Evolutionary conservation across 2,329 filamentous ascomycete species (phyloP), one percentile per base, ranked within the genome.

Genomic region (Aureobasidium subglaciale): DNA sequence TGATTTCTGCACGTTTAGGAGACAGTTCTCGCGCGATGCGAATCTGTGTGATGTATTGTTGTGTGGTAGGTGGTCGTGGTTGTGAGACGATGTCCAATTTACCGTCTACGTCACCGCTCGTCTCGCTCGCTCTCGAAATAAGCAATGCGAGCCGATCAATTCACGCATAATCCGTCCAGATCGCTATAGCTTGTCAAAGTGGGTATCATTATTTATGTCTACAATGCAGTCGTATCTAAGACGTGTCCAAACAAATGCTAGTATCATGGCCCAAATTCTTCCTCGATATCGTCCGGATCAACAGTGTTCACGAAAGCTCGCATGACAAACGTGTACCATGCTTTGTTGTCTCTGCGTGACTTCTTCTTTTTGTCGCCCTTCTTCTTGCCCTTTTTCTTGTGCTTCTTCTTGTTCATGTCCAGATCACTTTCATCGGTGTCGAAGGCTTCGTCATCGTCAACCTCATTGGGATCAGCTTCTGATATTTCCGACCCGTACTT

Each of bases 251-350:
- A 48, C 15, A 10, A 4, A 2, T 41, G 24, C 13, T 32, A 9
- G 9, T 4, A 22, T 64, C 60, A 65, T 29, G 58, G 55, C 22
- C 67, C 66, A 63, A 70, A 70, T 37, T 67, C 58, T 41, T 78
- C 68, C 56, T 73, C 66, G 15, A 95, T 75, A 37, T 92, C 83
- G 48, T 86, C 77, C 54, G 81, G 73, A 49, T 82, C 78, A 63
- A 87, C 72, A 3, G 85, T 90, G 35, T 84, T 81, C 20, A 95
- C 87, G 72, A 93, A 95, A 1, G 90, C 90, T 56, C 89, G 83
- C 58, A 75, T 71, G 25, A 95, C 73, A 67, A 95, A 96, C 48
- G 85, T 82, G 58, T 84, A 77, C 90, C 90, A 96, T 5, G 83
- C 75, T 67, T 85, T 83, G 67, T 79, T 78, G 56, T 78, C 75